Evolutionary conservation across 1,284 basidiomycete genomes (phyloP), one percentile per base, ranked within the genome.

Genomic region (Boletellus sp.): DNA sequence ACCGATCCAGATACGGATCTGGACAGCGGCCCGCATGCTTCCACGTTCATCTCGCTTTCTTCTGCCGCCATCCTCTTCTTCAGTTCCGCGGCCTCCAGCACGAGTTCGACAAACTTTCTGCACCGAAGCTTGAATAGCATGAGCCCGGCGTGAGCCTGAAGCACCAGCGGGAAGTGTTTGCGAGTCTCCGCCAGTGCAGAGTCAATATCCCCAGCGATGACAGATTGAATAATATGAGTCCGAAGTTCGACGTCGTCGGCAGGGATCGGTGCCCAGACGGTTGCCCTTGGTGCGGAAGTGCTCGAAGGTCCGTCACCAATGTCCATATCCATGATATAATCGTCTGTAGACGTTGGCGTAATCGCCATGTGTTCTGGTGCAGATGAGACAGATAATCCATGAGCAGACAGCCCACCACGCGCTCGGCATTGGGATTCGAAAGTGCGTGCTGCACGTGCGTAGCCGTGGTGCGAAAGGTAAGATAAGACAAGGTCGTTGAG

Each of bases 381-480:
- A 14, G 45, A 41, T 5, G 36, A 9, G 16, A 46, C 36, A 22
- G 48, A 41, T 2, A 10, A 21, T n/a, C 41, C 21, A 20, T 42
- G 41, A 35, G 26, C n/a, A 25, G 57, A 48, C 8, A 68, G 50
- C 16, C 57, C 57, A 5, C 60, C 53, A 48, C 60, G 54, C 22
- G 54, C 45, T 7, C 36, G 53, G 37, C 63, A 68, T 56, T 82
- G 79, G 16, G 69, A 72, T 54, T 82, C 76, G 57, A 91, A 81
- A 5, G 84, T 79, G 23, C 76, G 73, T 11, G 82, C 79, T 0
- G 87, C 83, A 36, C 76, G 77, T 14, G 78, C 77, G 57, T 89
- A 87, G 2, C 91, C 91, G 53, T 89, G 82, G 59, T 93, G 87
- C 4, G 80, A 73, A 20, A 94, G 76, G 60, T 92, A 92, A 35